Percentiles rank a stretch among this genome's conserved stretches.
Evolutionary conservation across 1,284 basidiomycete species (phyloP).

Genomic region (Ustilago trichophora): DNA sequence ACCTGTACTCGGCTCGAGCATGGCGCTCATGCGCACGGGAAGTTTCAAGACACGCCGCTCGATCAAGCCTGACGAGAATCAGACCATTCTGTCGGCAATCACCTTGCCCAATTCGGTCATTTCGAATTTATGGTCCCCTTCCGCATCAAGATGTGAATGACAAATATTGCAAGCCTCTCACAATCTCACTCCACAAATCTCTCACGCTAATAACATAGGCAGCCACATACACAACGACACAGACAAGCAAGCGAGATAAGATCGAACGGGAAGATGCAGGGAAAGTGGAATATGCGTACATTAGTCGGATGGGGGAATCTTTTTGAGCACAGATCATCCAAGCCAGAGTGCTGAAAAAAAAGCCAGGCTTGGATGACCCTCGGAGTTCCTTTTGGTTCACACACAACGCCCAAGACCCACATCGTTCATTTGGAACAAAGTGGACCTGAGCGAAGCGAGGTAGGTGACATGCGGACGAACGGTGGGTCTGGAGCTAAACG

Average conservation of each 20-base stretch:
- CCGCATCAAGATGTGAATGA: background rate
- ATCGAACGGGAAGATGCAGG: conserved; percentile 41
- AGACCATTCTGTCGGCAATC: background rate
- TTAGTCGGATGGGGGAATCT: conserved; percentile 40
- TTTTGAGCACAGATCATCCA: conserved; percentile 33
- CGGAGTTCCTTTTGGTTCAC: conserved; percentile 33
- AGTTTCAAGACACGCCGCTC: too few relatives aligned
- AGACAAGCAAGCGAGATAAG: background rate
- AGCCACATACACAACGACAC: background rate
- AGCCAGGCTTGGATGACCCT: too few relatives aligned
- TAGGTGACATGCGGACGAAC: conserved; percentile 13
- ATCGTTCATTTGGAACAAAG: background rate
- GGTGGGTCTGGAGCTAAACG: conserved; percentile 1
- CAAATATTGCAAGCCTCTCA: background rate
- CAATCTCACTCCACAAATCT: background rate
- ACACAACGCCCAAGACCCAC: conserved; percentile 1
- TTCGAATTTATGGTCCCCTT: background rate
- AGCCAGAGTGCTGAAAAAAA: conserved; percentile 1
- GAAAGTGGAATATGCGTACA: conserved; percentile 45
- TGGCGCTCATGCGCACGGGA: too few relatives aligned
- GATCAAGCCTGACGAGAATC: background rate
- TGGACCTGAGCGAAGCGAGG: too few relatives aligned
- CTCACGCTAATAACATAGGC: background rate
- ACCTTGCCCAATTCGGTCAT: background rate
- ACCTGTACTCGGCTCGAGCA: too few relatives aligned